Evolutionary conservation across 1,284 basidiomycete genomes (phyloP).

Genomic region (Pterula multifida): DNA sequence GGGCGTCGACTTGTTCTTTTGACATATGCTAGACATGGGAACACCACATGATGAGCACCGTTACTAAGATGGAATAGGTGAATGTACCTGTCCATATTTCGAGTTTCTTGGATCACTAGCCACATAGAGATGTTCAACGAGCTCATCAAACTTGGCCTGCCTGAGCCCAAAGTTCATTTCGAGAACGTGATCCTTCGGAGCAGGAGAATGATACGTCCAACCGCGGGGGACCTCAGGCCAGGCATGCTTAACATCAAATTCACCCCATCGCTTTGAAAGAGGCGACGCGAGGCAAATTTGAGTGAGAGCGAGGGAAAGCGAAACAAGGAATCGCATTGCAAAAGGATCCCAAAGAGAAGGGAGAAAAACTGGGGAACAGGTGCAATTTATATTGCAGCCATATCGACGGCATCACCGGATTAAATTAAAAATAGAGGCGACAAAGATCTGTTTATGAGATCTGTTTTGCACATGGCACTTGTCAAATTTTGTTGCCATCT

Average conservation of each 20-base stretch:
- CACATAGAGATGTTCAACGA: constrained; percentile 27
- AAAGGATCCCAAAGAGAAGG: neutral
- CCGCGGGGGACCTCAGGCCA: constrained; percentile 26
- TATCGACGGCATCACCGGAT: no score
- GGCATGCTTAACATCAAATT: constrained; percentile 28
- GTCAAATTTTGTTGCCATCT: no score
- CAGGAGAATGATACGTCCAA: constrained; percentile 23
- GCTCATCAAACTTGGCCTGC: constrained; percentile 24
- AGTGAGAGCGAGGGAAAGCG: constrained; percentile 9
- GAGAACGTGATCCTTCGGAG: constrained; percentile 24
- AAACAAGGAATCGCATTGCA: neutral
- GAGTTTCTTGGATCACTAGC: constrained; percentile 33
- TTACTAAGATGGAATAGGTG: neutral
- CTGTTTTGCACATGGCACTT: no score
- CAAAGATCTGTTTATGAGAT: no score
- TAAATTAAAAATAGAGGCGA: no score
- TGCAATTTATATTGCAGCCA: no score
- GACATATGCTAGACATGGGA: constrained; percentile 25
- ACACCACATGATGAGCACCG: neutral
- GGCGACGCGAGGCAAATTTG: constrained; percentile 12
- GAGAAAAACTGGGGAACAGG: neutral
- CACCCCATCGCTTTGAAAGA: constrained; percentile 23
- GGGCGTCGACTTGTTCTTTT: constrained; percentile 32
- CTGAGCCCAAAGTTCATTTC: constrained; percentile 29
- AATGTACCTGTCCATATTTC: constrained; percentile 14